Base-by-base conservation (phyloP, 2,329 filamentous ascomycete species). In the Mycogone perniciosa region DNA sequence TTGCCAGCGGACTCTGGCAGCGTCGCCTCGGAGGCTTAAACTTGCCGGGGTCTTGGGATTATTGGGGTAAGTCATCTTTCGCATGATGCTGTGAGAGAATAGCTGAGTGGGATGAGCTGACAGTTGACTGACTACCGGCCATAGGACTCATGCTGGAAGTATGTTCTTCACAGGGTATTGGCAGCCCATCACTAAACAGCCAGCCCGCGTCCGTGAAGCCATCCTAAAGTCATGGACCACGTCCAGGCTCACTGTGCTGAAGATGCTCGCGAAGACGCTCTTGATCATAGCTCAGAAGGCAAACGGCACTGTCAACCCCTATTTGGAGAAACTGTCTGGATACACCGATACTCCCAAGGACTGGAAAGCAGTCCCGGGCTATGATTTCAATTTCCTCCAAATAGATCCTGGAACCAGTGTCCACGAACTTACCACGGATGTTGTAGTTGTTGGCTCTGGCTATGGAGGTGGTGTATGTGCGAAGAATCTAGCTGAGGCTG, bases 401-500 rank as follows among this genome's bases (percentile, higher is more conserved):
- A 73, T 85, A 57, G 66, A 63, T 2, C 48, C 61, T 2, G 64
- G 62, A 5, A 56, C 59, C n/a, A 57, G 61, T 4, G 72, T 80
- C 0, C 81, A 84, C 55, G 75, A 76, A 3, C 71, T 95, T 37
- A 81, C 89, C 48, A 85, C 87, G 0, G 92, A 96, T 65, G 82
- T 95, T 1, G 81, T 95, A 38, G 83, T 96, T 52, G 77, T 96
- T 20, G 91, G 91, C 2, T 93, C 88, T 35, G 91, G 91, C 30
- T 95, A 88, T 59, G 91, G 91, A 55, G 90, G 88, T 38, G 88
- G 78, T 7, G 89, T 96, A 0, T 81, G 79, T 34, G 90, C 91
- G 27, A 91, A 91, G 67, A 85, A 88, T 46, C 71, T 96, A 1
- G 81, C 90, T 7, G 84, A 90, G 66, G 86, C 85, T 1, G 88